These are phyloP conservation scores for Penicillium sp. DNA, from an alignment of 2,329 filamentous ascomycete species.

Conservation along the genomic window DNA sequence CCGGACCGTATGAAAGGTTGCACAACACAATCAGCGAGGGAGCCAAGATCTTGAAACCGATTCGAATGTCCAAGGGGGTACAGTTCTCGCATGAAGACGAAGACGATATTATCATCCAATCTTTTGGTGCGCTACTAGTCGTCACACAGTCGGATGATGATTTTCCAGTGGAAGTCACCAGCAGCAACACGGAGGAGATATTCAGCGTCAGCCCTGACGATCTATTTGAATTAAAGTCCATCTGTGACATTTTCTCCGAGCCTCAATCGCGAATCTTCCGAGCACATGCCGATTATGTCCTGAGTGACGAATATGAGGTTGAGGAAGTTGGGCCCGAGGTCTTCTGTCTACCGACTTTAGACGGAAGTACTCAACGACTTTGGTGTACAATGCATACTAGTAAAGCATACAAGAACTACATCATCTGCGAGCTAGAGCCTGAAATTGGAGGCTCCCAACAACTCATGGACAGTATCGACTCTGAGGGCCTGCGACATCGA, in stretches of 20 bases:
- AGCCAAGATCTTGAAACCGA: slow-evolving; percentile 16
- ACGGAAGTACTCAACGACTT: slow-evolving; percentile 65
- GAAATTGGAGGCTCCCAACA: slow-evolving; percentile 51
- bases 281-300: slow-evolving; percentile 82
- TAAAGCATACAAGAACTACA: slow-evolving; percentile 66
- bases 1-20: slow-evolving; percentile 1
- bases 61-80: slow-evolving; percentile 12
- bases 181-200: slow-evolving; percentile 76
- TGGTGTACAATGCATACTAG: slow-evolving; percentile 89
- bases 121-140: slow-evolving; percentile 77
- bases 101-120: slow-evolving; percentile 75
- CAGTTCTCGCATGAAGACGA: slow-evolving; percentile 51
- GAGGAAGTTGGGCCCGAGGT: slow-evolving; percentile 79
- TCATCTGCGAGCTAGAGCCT: slow-evolving; percentile 86
- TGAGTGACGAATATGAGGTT: slow-evolving; percentile 77
- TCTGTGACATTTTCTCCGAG: slow-evolving; percentile 80
- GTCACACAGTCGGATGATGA: slow-evolving; percentile 70
- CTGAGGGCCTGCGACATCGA: neutral
- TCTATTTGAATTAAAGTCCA: slow-evolving; percentile 74
- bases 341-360: slow-evolving; percentile 70
- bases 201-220: slow-evolving; percentile 77
- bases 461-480: neutral
- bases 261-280: slow-evolving; percentile 80
- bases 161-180: slow-evolving; percentile 72
- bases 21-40: slow-evolving; percentile 10